Evolutionary conservation across 805 yeast species (phyloP).

Genomic region (Wickerhamiella alocasiicola): DNA sequence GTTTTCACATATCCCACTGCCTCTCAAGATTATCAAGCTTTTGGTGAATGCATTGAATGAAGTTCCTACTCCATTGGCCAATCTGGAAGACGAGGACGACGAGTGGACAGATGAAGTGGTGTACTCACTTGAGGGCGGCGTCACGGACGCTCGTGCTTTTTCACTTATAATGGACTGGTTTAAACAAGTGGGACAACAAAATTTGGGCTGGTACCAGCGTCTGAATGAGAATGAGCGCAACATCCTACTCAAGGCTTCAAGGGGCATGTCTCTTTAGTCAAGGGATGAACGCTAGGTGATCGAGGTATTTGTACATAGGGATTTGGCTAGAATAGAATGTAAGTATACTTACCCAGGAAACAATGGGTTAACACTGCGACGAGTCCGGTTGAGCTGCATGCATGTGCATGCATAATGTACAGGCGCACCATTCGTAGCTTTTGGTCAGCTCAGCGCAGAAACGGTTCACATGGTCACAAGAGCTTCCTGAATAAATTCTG

Average conservation of each 20-base stretch:
- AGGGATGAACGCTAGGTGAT: no score
- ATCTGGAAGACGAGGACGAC: slow-evolving; percentile 28
- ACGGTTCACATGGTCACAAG: no score
- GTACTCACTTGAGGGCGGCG: slow-evolving; percentile 18
- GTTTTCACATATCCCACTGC: slow-evolving; percentile 55
- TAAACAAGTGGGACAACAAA: slow-evolving; percentile 15
- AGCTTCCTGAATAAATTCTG: no score
- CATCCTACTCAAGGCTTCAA: slow-evolving; percentile 13
- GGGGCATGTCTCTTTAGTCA: no score
- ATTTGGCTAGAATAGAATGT: no score
- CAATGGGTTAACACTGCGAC: no score
- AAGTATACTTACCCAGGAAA: no score
- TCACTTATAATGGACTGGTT: slow-evolving; percentile 23
- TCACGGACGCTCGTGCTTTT: slow-evolving; percentile 19
- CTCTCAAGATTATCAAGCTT: slow-evolving; percentile 59
- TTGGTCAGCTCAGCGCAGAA: no score
- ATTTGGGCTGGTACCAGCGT: slow-evolving; percentile 16
- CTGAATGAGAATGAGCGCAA: slow-evolving; percentile 16
- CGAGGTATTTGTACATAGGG: no score
- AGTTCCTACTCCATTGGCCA: slow-evolving; percentile 38
- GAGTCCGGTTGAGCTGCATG: no score
- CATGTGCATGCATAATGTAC: no score
- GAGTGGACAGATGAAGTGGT: slow-evolving; percentile 31
- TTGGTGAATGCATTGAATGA: slow-evolving; percentile 51
- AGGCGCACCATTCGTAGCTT: no score